Evolutionary conservation across 441 rosid species (phyloP), one percentile per base, ranked within the genome.

Genomic region (Brassica hybrid): DNA sequence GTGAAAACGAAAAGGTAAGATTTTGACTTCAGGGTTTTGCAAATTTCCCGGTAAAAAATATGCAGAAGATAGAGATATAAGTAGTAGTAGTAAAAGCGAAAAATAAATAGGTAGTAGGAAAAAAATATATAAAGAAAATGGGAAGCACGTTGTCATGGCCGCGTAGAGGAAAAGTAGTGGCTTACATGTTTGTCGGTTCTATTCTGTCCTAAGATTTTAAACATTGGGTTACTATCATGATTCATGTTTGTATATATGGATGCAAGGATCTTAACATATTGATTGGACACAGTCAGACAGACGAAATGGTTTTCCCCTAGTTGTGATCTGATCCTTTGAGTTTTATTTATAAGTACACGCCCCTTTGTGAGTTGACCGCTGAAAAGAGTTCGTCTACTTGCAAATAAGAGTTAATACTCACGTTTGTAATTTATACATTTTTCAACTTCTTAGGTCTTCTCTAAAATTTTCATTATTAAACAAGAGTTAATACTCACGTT

Each of bases 111-210:
- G 43, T 36, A 8, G 72, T 19, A 59, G 25, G 7, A 12, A 9
- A 59, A 69, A 8, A 9, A 21, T 21, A 12, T 9, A 9, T 21
- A 18, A 17, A 25, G 60, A 63, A 34, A 68, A 73, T 76, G 81
- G 76, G 19, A 73, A 81, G 81, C 83, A 76, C 75, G 81, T 81
- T 13, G 52, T 58, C 25, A 43, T 73, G 74, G 66, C 52, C 63
- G 70, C 14, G 36, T 58, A 13, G 9, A 1, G 59, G 16, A 45
- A 43, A 68, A 80, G 83, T 72, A 72, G 80, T 81, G 83, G 32
- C 78, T 62, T 72, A 45, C 83, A 81, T 81, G 75, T 76, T 48
- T 36, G 74, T 68, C 38, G 48, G 82, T 73, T 79, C 36, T 17
- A 63, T 67, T 68, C 10, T 50, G 25, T 78, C 70, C 11, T 52